Conservation (phyloP, 768 basidiomycete genomes). For the Lactarius pseudohatsudake region DNA sequence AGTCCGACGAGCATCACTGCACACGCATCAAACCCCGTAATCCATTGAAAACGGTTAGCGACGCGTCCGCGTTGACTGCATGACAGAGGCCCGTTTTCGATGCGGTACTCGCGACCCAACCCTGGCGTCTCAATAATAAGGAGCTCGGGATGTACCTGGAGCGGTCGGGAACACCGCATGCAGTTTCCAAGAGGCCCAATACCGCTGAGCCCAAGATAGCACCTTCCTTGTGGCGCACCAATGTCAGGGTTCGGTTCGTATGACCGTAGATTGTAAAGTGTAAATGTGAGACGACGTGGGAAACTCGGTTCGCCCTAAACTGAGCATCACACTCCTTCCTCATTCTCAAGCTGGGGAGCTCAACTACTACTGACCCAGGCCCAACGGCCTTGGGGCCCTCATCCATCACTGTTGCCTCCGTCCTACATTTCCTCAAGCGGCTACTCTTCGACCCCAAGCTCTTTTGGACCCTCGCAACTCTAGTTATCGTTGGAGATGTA, state of each 20-base stretch:
- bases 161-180: conserved; percentile 41
- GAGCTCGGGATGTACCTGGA: conserved; percentile 52
- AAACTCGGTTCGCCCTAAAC: not conserved
- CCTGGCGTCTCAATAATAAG: conserved; percentile 45
- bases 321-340: not conserved
- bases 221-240: not conserved
- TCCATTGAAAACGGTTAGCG: conserved; percentile 35
- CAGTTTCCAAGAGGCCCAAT: conserved; percentile 23
- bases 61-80: conserved; percentile 43
- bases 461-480: conserved; percentile 64
- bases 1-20: conserved; percentile 30
- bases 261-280: conserved; percentile 33
- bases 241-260: not conserved
- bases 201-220: conserved; percentile 13
- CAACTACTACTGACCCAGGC: conserved; percentile 6
- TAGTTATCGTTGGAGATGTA: conserved; percentile 74
- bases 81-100: conserved; percentile 52
- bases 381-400: not conserved
- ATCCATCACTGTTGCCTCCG: conserved; percentile 5
- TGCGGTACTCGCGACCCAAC: conserved; percentile 55
- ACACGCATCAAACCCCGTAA: conserved; percentile 42
- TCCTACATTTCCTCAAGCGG: conserved; percentile 14
- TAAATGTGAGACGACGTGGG: conserved; percentile 35
- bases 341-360: conserved; percentile 16
- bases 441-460: conserved; percentile 55